Evolutionary conservation across 805 yeast species (phyloP).

Genomic region (Barnettozyma siamensis): DNA sequence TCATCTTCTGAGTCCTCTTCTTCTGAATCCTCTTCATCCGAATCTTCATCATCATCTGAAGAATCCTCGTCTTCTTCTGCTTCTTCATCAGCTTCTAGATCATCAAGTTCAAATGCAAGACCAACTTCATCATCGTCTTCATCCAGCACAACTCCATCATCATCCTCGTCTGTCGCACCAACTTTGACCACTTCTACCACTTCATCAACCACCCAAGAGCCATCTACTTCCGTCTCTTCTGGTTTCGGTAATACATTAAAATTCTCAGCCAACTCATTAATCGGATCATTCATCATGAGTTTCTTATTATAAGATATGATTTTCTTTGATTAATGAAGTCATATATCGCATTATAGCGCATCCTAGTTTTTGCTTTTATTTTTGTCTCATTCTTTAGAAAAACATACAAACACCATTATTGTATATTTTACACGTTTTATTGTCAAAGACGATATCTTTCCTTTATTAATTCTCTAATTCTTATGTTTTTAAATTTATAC

Average conservation of each 20-base stretch:
- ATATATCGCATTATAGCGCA: no score
- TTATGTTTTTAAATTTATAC: no score
- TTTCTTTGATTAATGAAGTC: no score
- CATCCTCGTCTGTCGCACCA: constrained; percentile 12
- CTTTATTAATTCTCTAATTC: no score
- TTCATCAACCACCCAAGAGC: constrained; percentile 6
- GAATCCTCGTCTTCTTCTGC: constrained; percentile 5
- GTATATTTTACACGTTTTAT: no score
- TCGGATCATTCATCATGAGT: constrained; percentile 3
- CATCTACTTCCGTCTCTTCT: constrained; percentile 9
- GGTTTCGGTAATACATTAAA: constrained; percentile 4
- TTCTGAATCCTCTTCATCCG: constrained; percentile 11
- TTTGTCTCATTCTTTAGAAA: no score
- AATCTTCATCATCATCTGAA: not conserved
- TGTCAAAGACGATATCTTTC: no score
- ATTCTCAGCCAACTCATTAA: not conserved
- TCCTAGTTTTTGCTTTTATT: no score
- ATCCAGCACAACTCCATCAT: not conserved
- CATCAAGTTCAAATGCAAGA: constrained; percentile 12
- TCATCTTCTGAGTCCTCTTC: constrained; percentile 15
- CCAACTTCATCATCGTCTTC: constrained; percentile 14
- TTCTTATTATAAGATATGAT: constrained; percentile 1
- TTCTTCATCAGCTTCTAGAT: constrained; percentile 13
- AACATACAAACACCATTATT: no score
- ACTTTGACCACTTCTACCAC: constrained; percentile 17